Conservation (phyloP, 495 filamentous ascomycete genomes). For the Xylaria telfairii region DNA sequence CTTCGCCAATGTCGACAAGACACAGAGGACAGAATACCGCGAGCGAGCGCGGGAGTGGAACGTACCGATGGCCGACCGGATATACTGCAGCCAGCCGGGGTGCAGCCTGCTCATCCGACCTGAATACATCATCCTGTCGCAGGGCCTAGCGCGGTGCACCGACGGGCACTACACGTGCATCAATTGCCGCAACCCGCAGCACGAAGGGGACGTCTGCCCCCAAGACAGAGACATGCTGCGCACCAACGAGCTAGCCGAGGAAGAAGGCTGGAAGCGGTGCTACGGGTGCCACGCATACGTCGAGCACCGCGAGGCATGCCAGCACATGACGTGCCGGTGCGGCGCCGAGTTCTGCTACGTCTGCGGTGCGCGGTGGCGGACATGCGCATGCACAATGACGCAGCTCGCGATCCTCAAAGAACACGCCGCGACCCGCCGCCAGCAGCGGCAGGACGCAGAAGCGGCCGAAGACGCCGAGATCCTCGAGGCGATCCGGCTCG, state of each 20-base stretch:
- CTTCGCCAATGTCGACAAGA: conserved; percentile 30
- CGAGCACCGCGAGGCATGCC: conserved; percentile 55
- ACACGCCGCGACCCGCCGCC: conserved; percentile 31
- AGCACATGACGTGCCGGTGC: conserved; percentile 61
- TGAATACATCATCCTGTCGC: conserved; percentile 30
- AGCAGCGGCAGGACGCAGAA: conserved; percentile 31
- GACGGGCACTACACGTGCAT: conserved; percentile 46
- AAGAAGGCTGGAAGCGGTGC: conserved; percentile 48
- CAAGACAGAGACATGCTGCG: conserved; percentile 40
- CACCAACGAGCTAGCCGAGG: conserved; percentile 45
- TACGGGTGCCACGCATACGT: conserved; percentile 36
- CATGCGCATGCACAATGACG: conserved; percentile 43
- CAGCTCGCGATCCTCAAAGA: conserved; percentile 37
- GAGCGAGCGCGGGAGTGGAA: conserved; percentile 44
- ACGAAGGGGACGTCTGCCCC: conserved; percentile 41
- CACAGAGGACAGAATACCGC: conserved; percentile 34
- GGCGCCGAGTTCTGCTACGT: conserved; percentile 59
- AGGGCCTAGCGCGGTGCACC: conserved; percentile 39
- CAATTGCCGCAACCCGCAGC: conserved; percentile 41
- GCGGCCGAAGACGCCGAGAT: conserved; percentile 39
- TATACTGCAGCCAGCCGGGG: conserved; percentile 45
- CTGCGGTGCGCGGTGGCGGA: conserved; percentile 49
- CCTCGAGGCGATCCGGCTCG: conserved; percentile 38
- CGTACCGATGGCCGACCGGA: conserved; percentile 40
- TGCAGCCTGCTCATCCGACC: conserved; percentile 43